These are phyloP conservation scores for Nakaseomyces sp. DNA, from an alignment of 1,139 yeast genomes.

Conservation along the genomic window DNA sequence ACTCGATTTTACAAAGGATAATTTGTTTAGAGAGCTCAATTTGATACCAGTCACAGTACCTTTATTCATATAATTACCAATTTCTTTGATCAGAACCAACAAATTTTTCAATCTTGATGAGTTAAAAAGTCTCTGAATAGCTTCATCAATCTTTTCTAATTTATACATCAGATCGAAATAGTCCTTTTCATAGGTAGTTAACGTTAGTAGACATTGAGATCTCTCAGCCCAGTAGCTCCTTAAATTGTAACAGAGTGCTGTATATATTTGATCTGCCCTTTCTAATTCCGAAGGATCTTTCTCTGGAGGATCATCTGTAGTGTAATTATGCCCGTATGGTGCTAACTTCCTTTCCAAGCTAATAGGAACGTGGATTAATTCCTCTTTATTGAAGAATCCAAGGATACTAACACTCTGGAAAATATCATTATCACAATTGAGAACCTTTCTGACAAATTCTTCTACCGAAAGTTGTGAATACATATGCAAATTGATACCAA, in stretches of 20 bases:
- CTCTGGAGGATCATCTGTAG: conserved; percentile 37
- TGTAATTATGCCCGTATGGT: conserved; percentile 59
- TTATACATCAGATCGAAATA: conserved; percentile 60
- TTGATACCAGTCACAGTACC: conserved; percentile 82
- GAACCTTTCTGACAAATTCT: conserved; percentile 54
- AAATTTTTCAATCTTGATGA: conserved; percentile 61
- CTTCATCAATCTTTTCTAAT: conserved; percentile 57
- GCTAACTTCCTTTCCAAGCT: conserved; percentile 54
- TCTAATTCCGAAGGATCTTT: conserved; percentile 58
- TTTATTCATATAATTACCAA: conserved; percentile 94
- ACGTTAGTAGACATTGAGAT: conserved; percentile 63
- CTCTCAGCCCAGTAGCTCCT: conserved; percentile 80
- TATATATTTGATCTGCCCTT: conserved; percentile 70
- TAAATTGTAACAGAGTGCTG: conserved; percentile 70
- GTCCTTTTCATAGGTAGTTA: conserved; percentile 64
- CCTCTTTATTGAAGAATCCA: conserved; percentile 74
- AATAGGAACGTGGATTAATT: conserved; percentile 62
- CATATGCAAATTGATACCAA: conserved; percentile 86
- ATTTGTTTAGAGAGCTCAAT: conserved; percentile 69
- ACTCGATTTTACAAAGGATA: conserved; percentile 77
- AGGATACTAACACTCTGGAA: conserved; percentile 60
- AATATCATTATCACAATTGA: conserved; percentile 65
- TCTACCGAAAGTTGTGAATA: conserved; percentile 55
- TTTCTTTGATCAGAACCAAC: conserved; percentile 66
- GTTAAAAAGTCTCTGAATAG: conserved; percentile 49